Conservation (phyloP, 2,329 filamentous ascomycete species). For the Pseudogymnoascus sp. region DNA sequence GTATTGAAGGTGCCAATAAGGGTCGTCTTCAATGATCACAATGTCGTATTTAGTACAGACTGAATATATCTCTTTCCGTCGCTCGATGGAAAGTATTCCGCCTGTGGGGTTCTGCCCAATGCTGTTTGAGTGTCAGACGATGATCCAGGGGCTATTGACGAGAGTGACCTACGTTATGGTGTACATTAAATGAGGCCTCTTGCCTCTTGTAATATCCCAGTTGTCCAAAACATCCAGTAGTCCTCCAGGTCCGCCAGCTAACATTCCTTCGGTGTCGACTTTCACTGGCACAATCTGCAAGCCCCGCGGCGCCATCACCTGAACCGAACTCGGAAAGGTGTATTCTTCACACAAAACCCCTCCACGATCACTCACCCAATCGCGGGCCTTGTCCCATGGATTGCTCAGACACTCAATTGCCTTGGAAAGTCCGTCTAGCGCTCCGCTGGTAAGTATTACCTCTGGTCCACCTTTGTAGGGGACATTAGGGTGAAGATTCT, state of each 20-base stretch:
- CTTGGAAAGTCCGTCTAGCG: conserved; percentile 81
- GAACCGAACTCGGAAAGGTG: conserved; percentile 69
- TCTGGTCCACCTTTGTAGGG: conserved; percentile 72
- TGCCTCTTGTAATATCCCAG: conserved; percentile 70
- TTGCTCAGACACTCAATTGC: conserved; percentile 66
- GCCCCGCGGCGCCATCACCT: conserved; percentile 49
- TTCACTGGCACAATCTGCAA: conserved; percentile 65
- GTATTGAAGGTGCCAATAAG: conserved; percentile 92
- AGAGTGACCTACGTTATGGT: conserved; percentile 65
- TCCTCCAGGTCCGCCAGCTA: conserved; percentile 62
- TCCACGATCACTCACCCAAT: conserved; percentile 62
- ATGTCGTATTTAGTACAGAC: conserved; percentile 79
- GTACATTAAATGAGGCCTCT: conserved; percentile 76
- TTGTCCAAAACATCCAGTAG: conserved; percentile 70
- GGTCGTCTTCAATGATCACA: conserved; percentile 88
- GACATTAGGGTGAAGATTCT: conserved; percentile 71
- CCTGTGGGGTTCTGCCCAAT: conserved; percentile 87
- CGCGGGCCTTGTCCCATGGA: conserved; percentile 61
- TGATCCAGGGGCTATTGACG: not conserved
- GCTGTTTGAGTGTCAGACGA: conserved; percentile 31
- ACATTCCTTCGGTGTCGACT: conserved; percentile 74
- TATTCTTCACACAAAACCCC: conserved; percentile 73
- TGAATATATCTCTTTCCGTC: conserved; percentile 70
- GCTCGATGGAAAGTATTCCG: conserved; percentile 61
- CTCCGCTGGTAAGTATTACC: conserved; percentile 69